Conservation (phyloP, 257 asterid species). For the Linaria vulgaris region DNA sequence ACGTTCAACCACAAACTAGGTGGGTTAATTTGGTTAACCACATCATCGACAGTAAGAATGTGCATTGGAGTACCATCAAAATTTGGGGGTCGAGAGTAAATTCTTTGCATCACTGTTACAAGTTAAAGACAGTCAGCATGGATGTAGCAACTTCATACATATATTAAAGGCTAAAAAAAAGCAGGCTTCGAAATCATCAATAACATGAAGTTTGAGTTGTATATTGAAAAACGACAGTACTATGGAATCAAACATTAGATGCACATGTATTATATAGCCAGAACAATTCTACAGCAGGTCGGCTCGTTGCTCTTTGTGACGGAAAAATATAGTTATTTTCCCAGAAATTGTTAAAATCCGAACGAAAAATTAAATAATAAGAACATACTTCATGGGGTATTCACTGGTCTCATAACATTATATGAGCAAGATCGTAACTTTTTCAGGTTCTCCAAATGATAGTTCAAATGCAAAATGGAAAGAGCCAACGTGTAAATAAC, state of each 20-base stretch:
- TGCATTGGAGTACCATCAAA: conserved; percentile 45
- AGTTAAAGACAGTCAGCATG: conserved; percentile 27
- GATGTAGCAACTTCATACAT: not conserved
- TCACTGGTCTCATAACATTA: too few relatives aligned
- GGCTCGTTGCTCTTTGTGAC: too few relatives aligned
- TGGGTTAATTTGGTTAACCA: conserved; percentile 35
- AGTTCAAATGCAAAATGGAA: not conserved
- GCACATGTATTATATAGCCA: too few relatives aligned
- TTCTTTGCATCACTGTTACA: conserved; percentile 63
- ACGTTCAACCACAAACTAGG: conserved; percentile 71
- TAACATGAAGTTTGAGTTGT: not conserved
- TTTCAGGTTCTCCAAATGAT: too few relatives aligned
- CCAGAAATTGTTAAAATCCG: too few relatives aligned
- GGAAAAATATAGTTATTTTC: too few relatives aligned
- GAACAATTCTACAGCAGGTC: too few relatives aligned
- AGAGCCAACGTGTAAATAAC: not conserved
- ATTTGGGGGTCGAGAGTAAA: conserved; percentile 45
- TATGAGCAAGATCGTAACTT: too few relatives aligned
- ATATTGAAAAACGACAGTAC: too few relatives aligned
- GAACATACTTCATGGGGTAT: too few relatives aligned
- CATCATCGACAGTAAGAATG: conserved; percentile 51
- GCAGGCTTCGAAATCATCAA: not conserved
- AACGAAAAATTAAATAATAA: too few relatives aligned
- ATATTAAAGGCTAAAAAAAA: not conserved
- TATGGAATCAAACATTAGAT: too few relatives aligned